These are phyloP conservation scores for Phalaenopsis hybrid DNA, from an alignment of 116 monocot species.

Conservation along the genomic window DNA sequence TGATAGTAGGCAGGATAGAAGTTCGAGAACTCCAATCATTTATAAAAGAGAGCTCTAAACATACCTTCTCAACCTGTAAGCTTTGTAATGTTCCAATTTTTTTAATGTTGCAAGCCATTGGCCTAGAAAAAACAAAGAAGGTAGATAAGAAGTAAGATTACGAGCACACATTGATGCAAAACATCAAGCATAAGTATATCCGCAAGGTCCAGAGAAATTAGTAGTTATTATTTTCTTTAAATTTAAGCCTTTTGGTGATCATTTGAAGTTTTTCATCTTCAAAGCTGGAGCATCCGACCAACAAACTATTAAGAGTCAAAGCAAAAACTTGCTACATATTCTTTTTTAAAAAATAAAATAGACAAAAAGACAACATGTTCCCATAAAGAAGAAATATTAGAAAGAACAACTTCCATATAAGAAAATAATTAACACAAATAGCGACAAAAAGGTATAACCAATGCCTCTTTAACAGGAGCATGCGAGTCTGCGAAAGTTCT, in stretches of 20 bases:
- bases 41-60: neutral
- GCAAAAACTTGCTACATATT: neutral
- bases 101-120: constrained; percentile 28
- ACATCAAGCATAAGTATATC: neutral
- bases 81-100: constrained; percentile 27
- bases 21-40: too few relatives aligned
- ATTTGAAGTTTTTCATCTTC: neutral
- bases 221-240: neutral
- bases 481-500: neutral
- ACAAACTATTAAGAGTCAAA: neutral
- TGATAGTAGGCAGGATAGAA: neutral
- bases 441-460: neutral
- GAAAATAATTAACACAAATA: neutral
- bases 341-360: too few relatives aligned
- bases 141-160: neutral
- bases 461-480: neutral
- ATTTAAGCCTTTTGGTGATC: neutral
- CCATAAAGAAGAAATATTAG: neutral
- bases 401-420: neutral
- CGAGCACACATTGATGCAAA: neutral
- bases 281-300: neutral
- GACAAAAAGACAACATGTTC: neutral
- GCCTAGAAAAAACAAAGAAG: constrained; percentile 27
- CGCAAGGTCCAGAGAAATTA: neutral
- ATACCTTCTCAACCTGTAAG: constrained; percentile 55